Percentiles rank a stretch among this genome's conserved stretches.
Conservation (phyloP, 139 green algal genomes). For the Eudorina sp. region DNA sequence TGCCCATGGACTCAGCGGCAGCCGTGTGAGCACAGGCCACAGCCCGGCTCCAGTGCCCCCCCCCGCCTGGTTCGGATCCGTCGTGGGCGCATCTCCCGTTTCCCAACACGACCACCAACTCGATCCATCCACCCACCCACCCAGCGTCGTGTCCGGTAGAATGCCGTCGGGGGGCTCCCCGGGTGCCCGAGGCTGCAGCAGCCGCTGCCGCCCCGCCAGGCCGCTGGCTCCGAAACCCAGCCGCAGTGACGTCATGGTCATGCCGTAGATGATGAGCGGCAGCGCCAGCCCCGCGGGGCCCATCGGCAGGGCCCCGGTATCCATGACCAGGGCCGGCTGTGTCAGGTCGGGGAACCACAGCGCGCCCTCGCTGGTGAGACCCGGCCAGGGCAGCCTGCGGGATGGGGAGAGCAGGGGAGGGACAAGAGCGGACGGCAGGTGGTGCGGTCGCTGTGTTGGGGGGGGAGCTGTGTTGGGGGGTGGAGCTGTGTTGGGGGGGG, state of each 20-base stretch:
- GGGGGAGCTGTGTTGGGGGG: no score
- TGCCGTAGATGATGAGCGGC: constrained; percentile 63
- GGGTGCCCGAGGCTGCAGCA: background rate
- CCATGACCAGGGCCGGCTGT: constrained; percentile 55
- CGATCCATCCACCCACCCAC: background rate
- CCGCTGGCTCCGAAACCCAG: constrained; percentile 54
- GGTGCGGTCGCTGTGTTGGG: no score
- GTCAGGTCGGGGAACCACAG: constrained; percentile 89
- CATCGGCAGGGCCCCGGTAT: constrained; percentile 56
- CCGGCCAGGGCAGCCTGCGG: constrained; percentile 63
- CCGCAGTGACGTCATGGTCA: constrained; percentile 77
- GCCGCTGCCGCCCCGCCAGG: background rate
- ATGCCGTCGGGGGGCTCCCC: background rate
- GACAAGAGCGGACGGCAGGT: no score
- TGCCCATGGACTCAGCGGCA: no score
- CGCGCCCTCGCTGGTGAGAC: constrained; percentile 70
- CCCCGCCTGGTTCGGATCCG: background rate
- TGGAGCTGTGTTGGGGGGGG: no score
- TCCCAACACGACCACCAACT: background rate
- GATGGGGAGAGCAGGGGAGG: background rate
- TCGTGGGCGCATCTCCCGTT: background rate
- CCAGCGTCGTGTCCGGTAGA: background rate
- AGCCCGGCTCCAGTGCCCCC: no score
- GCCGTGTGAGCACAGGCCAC: no score
- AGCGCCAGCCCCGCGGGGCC: constrained; percentile 68